These are phyloP conservation scores for Sordariomycetes sp. DNA, from an alignment of 2,329 filamentous ascomycete species.

Conservation along the genomic window DNA sequence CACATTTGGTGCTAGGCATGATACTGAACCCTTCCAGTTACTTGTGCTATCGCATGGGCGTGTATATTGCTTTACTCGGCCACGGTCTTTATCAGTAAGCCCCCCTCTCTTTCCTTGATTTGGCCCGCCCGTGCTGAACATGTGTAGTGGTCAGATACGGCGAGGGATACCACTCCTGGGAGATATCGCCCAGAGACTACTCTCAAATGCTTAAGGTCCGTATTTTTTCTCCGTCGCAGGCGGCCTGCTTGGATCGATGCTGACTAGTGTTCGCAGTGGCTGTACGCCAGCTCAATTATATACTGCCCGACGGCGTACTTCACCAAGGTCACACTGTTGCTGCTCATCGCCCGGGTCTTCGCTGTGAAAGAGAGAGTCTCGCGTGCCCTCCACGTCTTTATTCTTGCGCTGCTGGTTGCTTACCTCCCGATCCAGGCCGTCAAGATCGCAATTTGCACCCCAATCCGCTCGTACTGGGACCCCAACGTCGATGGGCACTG, in stretches of 20 bases:
- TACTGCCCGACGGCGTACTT: slow-evolving; percentile 19
- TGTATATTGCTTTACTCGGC: not conserved
- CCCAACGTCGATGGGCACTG: slow-evolving; percentile 12
- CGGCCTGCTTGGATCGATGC: no score
- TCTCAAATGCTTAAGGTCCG: slow-evolving; percentile 7
- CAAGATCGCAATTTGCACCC: slow-evolving; percentile 15
- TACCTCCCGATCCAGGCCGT: slow-evolving; percentile 17
- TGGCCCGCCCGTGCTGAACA: not conserved
- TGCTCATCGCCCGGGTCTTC: slow-evolving; percentile 21
- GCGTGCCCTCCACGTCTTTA: slow-evolving; percentile 17
- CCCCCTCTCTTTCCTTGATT: not conserved
- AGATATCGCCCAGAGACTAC: slow-evolving; percentile 9
- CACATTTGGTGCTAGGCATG: no score
- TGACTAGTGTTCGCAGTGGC: no score
- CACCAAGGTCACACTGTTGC: slow-evolving; percentile 20
- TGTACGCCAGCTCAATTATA: slow-evolving; percentile 16
- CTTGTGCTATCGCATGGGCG: not conserved
- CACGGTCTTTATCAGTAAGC: no score
- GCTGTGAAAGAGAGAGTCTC: slow-evolving; percentile 12
- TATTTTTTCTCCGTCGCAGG: no score
- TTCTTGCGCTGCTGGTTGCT: slow-evolving; percentile 12
- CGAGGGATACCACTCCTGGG: slow-evolving; percentile 13
- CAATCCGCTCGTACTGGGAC: slow-evolving; percentile 15
- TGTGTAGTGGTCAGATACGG: slow-evolving; percentile 12
- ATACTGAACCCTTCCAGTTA: no score